These are phyloP conservation scores for Euphorbia celastroides DNA, from an alignment of 441 rosid genomes.

Conservation along the genomic window DNA sequence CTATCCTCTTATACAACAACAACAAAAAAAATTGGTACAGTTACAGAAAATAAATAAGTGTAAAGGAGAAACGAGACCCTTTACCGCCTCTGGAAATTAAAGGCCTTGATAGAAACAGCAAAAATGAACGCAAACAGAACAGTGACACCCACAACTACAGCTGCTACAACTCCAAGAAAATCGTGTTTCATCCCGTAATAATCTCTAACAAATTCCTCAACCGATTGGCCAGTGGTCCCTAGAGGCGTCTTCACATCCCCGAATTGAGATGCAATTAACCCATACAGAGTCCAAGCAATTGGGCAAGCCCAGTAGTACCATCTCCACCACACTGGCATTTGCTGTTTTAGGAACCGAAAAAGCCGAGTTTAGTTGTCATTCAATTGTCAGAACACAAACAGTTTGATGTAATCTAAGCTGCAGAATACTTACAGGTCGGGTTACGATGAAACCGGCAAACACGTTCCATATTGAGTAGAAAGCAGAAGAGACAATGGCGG, in stretches of 20 bases:
- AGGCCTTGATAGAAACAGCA: slow-evolving; percentile 30
- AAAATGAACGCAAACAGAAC: slow-evolving; percentile 35
- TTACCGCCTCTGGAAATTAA: slow-evolving; percentile 44
- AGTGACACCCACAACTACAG: slow-evolving; percentile 26
- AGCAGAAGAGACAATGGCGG: slow-evolving; percentile 44
- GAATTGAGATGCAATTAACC: slow-evolving; percentile 39
- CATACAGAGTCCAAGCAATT: slow-evolving; percentile 47
- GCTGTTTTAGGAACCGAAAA: slow-evolving; percentile 16
- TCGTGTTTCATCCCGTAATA: slow-evolving; percentile 38
- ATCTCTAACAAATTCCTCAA: slow-evolving; percentile 21
- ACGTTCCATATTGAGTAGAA: slow-evolving; percentile 66
- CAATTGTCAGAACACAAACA: background rate
- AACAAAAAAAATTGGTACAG: background rate
- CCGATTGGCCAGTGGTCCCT: slow-evolving; percentile 13
- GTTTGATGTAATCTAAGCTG: background rate
- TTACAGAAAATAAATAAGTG: background rate
- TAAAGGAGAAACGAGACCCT: background rate
- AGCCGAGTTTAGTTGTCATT: background rate
- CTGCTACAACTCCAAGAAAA: slow-evolving; percentile 43
- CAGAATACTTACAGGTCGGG: slow-evolving; percentile 47
- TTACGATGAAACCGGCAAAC: slow-evolving; percentile 63
- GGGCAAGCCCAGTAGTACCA: slow-evolving; percentile 56
- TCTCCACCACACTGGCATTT: slow-evolving; percentile 58
- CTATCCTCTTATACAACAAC: background rate
- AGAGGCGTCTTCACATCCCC: slow-evolving; percentile 27